Percentiles rank a stretch among this genome's conserved stretches.
These are phyloP conservation scores for Tylopilus plumbeoviolaceoides DNA, from an alignment of 768 basidiomycete species.

Conservation along the genomic window DNA sequence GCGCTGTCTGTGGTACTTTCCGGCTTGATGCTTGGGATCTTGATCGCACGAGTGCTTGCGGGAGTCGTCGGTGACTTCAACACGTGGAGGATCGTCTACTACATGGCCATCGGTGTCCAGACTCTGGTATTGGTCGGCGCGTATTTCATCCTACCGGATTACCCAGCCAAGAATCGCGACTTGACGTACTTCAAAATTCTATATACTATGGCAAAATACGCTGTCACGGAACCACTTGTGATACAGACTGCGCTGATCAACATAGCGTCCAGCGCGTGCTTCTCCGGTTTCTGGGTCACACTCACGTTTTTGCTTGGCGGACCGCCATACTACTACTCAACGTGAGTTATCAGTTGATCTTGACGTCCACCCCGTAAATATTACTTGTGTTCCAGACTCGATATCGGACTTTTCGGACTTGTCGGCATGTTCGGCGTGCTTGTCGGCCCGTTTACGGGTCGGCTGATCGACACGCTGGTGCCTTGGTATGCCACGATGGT, in stretches of 20 bases:
- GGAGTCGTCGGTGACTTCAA: too few relatives aligned
- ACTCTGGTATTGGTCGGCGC: conserved; percentile 50
- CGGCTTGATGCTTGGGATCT: too few relatives aligned
- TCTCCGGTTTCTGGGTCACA: conserved; percentile 65
- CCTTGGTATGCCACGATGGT: conserved; percentile 32
- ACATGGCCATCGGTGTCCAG: conserved; percentile 55
- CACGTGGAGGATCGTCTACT: too few relatives aligned
- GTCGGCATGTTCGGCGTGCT: conserved; percentile 70
- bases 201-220: conserved; percentile 71
- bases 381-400: conserved; percentile 31
- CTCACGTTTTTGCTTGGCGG: conserved; percentile 80
- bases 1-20: too few relatives aligned
- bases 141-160: conserved; percentile 75
- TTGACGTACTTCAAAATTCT: conserved; percentile 67
- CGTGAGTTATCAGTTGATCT: conserved; percentile 38
- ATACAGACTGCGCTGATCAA: conserved; percentile 60
- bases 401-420: conserved; percentile 72
- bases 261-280: conserved; percentile 56
- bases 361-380: background rate
- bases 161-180: conserved; percentile 67
- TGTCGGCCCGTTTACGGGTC: conserved; percentile 66
- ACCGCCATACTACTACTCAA: conserved; percentile 70
- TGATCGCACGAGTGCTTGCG: too few relatives aligned
- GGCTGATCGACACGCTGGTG: conserved; percentile 53
- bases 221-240: conserved; percentile 56